Evolutionary conservation across 2,329 filamentous ascomycete species (phyloP).

Genomic region (Fusarium sp.): DNA sequence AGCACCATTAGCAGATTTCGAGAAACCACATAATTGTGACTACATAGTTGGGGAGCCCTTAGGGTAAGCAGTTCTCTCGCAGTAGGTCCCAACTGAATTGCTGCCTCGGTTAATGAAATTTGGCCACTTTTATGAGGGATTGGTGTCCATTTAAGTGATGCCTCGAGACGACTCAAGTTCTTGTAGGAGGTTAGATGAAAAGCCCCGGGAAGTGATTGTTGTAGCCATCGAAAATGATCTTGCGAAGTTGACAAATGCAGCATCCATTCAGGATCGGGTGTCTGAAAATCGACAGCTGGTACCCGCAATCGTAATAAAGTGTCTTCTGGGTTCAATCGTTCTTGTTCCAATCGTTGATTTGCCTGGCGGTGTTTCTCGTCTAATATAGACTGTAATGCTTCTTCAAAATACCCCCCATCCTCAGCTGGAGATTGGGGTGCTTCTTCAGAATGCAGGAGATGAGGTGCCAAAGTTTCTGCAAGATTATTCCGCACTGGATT

Average conservation of each 20-base stretch:
- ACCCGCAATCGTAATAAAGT: constrained; percentile 42
- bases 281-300: constrained; percentile 42
- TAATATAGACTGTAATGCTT: constrained; percentile 38
- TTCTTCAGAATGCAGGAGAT: not conserved
- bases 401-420: constrained; percentile 32
- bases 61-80: constrained; percentile 24
- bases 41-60: constrained; percentile 15
- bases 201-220: not conserved
- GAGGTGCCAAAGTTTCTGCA: not conserved
- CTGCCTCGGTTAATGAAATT: constrained; percentile 20
- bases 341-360: constrained; percentile 38
- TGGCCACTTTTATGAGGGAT: constrained; percentile 10
- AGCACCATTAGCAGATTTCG: constrained; percentile 15
- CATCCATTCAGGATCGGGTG: constrained; percentile 39
- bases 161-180: constrained; percentile 11
- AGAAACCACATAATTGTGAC: constrained; percentile 22
- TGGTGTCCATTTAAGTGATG: constrained; percentile 41
- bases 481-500: not conserved
- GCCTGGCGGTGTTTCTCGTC: constrained; percentile 13
- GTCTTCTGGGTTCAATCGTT: constrained; percentile 41
- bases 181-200: constrained; percentile 7
- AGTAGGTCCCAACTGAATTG: not conserved
- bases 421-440: not conserved
- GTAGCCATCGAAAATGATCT: constrained; percentile 43
- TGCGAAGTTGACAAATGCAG: constrained; percentile 19